These are phyloP conservation scores for Termitomyces sp. DNA, from an alignment of 1,284 basidiomycete species.

Conservation along the genomic window DNA sequence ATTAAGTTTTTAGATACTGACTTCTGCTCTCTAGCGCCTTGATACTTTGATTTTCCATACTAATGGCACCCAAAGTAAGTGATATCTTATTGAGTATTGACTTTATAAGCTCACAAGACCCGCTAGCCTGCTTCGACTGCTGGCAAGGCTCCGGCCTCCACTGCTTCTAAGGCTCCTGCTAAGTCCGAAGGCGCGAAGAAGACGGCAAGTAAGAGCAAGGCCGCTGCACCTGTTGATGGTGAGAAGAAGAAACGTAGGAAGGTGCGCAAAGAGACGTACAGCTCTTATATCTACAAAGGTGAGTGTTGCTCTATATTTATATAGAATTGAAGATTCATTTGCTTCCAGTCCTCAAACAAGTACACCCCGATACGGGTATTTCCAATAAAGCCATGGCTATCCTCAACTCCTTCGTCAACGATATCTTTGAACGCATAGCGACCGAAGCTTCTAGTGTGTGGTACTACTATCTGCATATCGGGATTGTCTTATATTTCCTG, in stretches of 20 bases:
- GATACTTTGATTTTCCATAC: background rate
- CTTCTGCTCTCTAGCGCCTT: background rate
- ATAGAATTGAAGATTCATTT: background rate
- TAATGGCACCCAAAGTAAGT: constrained; percentile 40
- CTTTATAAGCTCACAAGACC: background rate
- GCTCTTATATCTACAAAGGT: constrained; percentile 94
- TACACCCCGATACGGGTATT: constrained; percentile 96
- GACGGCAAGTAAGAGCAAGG: constrained; percentile 77
- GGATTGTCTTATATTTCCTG: background rate
- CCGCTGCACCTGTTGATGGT: constrained; percentile 55
- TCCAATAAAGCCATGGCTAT: constrained; percentile 96
- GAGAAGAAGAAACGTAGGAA: constrained; percentile 92
- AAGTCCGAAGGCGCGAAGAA: constrained; percentile 66
- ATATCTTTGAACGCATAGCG: constrained; percentile 94
- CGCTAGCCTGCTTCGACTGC: constrained; percentile 63
- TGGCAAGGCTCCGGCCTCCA: constrained; percentile 77
- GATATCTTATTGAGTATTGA: background rate
- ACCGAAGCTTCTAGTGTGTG: constrained; percentile 77
- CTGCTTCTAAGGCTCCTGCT: constrained; percentile 73
- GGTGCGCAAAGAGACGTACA: constrained; percentile 86
- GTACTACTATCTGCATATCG: constrained; percentile 1
- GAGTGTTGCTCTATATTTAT: background rate
- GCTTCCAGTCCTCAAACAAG: constrained; percentile 73
- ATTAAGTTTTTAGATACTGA: background rate
- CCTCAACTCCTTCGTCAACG: constrained; percentile 89